These are phyloP conservation scores for Tillandsia fasciculata DNA, from an alignment of 176 grass and related monocot species.

Conservation along the genomic window DNA sequence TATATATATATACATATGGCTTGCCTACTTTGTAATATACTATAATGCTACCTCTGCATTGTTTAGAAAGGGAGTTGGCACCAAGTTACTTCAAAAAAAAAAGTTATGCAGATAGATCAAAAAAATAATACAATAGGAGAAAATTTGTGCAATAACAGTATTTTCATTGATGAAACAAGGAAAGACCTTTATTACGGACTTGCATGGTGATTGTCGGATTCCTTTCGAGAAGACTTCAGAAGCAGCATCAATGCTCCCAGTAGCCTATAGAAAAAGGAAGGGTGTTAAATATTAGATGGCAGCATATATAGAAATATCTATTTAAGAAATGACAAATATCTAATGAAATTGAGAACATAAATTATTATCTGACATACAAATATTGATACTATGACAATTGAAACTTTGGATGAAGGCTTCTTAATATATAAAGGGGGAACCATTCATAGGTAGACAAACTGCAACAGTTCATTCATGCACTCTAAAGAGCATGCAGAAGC, in stretches of 20 bases:
- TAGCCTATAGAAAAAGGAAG: conserved; percentile 35
- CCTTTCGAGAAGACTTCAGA: conserved; percentile 59
- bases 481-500: not conserved
- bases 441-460: not conserved
- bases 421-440: not conserved
- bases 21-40: no score
- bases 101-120: not conserved
- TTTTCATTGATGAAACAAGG: conserved; percentile 5
- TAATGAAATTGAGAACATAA: not conserved
- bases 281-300: not conserved
- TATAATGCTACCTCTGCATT: no score
- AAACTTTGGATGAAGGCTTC: not conserved
- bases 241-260: conserved; percentile 54
- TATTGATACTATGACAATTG: not conserved
- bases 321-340: not conserved
- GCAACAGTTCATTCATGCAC: not conserved
- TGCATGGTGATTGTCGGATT: conserved; percentile 61
- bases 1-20: no score
- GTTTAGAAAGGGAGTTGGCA: no score
- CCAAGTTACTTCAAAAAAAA: not conserved
- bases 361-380: not conserved
- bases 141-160: not conserved
- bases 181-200: conserved; percentile 60
- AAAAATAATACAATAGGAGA: not conserved
- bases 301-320: not conserved